Evolutionary conservation across 1,284 basidiomycete species (phyloP), one percentile per base, ranked within the genome.

Genomic region (Mycena citricolor): DNA sequence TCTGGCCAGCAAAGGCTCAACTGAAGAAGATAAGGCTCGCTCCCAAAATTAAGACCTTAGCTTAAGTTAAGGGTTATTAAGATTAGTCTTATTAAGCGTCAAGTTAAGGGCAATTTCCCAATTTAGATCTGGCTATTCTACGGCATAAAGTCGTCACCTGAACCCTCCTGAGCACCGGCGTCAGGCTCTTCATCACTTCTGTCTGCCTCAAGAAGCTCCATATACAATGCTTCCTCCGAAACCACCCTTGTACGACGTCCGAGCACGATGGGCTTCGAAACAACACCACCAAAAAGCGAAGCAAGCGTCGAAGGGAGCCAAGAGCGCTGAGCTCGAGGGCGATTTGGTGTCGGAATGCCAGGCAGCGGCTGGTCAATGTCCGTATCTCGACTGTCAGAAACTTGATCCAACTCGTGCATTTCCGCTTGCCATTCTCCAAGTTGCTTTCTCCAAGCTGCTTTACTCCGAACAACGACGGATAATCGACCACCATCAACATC

Each of bases 401-500:
- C 19, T 4, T 11, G 14, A 16, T 43, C 25, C 5, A 45, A 23
- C 24, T 45, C 38, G 12, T 28, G 23, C 32, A 39, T 23, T 25
- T 40, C 44, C 22, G 33, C 28, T 22, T 47, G 44, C 44, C 44
- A 47, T 26, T 32, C 22, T 14, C 24, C 26, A 24, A 47, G 32
- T 21, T 47, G 32, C 17, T 37, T 47, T 35, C 44, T 32, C 44
- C 44, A 42, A 13, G 35, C 43, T 8, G 13, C 22, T 8, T 26
- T 31, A 2, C 39, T 41, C 4, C 16, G 17, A 10, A 47, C 28
- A 16, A 47, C 14, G 4, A 35, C 38, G 2, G 44, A 47, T 19
- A 5, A 21, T 24, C 33, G 29, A n/a, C n/a, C 32, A 17, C 32
- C 38, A 7, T 35, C 19, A 14, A 41, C 13, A 12, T 42, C 39